Conservation (phyloP, 768 basidiomycete genomes). For the Lactarius indigo region DNA sequence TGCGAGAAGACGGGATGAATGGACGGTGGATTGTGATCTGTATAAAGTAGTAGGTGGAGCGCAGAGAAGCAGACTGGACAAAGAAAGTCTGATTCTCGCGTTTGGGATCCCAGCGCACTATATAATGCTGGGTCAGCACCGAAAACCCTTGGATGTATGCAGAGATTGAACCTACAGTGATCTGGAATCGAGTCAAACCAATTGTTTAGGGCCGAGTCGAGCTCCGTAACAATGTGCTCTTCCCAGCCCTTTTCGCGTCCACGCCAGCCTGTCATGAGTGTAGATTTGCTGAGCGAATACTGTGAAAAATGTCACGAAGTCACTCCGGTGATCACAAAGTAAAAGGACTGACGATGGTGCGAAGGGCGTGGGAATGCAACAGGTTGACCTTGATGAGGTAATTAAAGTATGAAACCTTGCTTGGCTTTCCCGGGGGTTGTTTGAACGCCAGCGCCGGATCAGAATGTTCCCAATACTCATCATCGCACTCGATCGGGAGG, state of each 20-base stretch:
- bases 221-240: slow-evolving; percentile 22
- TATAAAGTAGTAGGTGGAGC: slow-evolving; percentile 40
- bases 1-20: slow-evolving; percentile 40
- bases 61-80: slow-evolving; percentile 39
- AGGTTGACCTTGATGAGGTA: slow-evolving; percentile 54
- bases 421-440: slow-evolving; percentile 60
- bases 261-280: slow-evolving; percentile 12
- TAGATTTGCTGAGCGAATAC: slow-evolving; percentile 26
- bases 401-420: slow-evolving; percentile 51
- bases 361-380: slow-evolving; percentile 57
- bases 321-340: background rate
- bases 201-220: slow-evolving; percentile 27
- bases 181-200: slow-evolving; percentile 42
- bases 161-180: slow-evolving; percentile 29
- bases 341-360: slow-evolving; percentile 49
- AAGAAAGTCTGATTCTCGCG: slow-evolving; percentile 36
- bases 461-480: slow-evolving; percentile 23
- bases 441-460: slow-evolving; percentile 40
- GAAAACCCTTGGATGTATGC: background rate
- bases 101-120: slow-evolving; percentile 45
- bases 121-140: background rate
- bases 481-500: slow-evolving; percentile 23
- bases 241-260: slow-evolving; percentile 26
- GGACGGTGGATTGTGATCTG: slow-evolving; percentile 50
- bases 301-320: slow-evolving; percentile 4